Evolutionary conservation across 257 asterid species (phyloP).

Genomic region (Solanum piurae): DNA sequence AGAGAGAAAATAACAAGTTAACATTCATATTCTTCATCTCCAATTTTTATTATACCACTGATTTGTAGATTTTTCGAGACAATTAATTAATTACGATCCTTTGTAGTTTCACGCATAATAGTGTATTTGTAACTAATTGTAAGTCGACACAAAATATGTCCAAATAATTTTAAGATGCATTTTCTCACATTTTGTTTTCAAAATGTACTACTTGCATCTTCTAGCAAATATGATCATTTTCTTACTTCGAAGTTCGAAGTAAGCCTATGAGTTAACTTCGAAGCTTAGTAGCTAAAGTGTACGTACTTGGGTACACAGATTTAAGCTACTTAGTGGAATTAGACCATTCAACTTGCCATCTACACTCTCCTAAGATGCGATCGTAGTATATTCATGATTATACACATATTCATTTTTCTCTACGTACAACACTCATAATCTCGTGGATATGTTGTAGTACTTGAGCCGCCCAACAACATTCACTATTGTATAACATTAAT

Average conservation of each 20-base stretch:
- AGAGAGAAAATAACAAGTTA: background rate
- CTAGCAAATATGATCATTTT: background rate
- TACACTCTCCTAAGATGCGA: accelerated
- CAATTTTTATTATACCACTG: background rate
- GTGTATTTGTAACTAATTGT: background rate
- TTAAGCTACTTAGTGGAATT: background rate
- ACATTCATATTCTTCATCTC: background rate
- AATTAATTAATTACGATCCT: background rate
- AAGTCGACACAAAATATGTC: background rate
- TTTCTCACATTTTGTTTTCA: background rate
- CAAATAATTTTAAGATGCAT: background rate
- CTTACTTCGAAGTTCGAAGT: too few relatives aligned
- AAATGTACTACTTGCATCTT: background rate
- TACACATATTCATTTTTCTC: too few relatives aligned
- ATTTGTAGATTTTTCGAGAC: background rate
- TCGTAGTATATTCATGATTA: too few relatives aligned
- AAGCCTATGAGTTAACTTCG: background rate
- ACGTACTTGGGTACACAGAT: accelerated
- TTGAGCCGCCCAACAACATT: background rate
- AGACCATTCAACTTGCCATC: too few relatives aligned
- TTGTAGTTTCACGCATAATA: background rate
- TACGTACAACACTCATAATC: background rate
- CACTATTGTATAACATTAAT: background rate
- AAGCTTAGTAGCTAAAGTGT: background rate
- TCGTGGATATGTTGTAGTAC: too few relatives aligned